Conservation (phyloP, 75 land plant genomes). For the Cryptomeria japonica region DNA sequence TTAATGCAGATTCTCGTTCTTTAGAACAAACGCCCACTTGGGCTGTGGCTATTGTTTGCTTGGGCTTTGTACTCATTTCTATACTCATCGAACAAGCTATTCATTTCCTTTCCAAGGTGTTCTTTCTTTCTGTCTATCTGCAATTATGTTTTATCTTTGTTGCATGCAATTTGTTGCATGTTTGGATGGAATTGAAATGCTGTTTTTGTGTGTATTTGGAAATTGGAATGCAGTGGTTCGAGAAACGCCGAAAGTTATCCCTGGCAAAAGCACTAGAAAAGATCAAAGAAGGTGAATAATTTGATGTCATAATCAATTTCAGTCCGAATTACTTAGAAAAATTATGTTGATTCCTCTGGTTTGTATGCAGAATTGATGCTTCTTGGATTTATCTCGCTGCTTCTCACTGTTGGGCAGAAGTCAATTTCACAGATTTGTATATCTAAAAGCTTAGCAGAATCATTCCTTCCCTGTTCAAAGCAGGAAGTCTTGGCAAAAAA, state of each 20-base stretch:
- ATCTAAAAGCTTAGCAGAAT: slow-evolving; percentile 13
- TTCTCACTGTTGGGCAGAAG: slow-evolving; percentile 44
- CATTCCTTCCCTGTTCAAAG: slow-evolving; percentile 40
- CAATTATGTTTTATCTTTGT: not conserved
- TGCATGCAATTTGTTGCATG: not conserved
- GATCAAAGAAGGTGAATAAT: not conserved
- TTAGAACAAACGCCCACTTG: not conserved
- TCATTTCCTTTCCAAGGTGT: not conserved
- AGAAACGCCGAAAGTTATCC: not conserved
- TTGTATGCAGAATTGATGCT: slow-evolving; percentile 70
- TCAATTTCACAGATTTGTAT: slow-evolving; percentile 48
- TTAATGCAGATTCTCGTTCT: not conserved
- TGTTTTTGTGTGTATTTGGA: not conserved
- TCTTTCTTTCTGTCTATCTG: not conserved
- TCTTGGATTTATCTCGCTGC: slow-evolving; percentile 69
- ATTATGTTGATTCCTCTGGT: not conserved
- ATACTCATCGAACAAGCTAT: not conserved
- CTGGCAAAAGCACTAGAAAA: not conserved
- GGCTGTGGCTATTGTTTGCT: not conserved
- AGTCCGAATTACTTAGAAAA: not conserved
- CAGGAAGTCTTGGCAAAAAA: no score
- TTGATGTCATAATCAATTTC: not conserved
- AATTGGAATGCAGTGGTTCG: not conserved
- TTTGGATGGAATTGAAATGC: no score
- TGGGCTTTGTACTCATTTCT: not conserved